Evolutionary conservation across 2,329 filamentous ascomycete species (phyloP).

Genomic region (Orbilia ellipsospora): DNA sequence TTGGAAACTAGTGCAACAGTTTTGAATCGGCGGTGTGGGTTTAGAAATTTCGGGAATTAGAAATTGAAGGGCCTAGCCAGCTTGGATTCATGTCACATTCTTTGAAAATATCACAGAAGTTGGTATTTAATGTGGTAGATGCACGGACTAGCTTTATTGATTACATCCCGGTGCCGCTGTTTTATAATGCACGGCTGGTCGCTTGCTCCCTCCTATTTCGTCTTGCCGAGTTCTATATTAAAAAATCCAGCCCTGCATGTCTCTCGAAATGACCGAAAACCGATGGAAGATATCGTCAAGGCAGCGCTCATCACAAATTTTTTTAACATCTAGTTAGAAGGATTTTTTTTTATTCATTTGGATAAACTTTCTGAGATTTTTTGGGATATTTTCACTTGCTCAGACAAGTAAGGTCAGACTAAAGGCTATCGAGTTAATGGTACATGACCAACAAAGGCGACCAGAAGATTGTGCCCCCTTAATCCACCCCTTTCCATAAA

Average conservation of each 20-base stretch:
- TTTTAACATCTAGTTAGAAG: neutral
- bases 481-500: slow-evolving; percentile 22
- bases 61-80: neutral
- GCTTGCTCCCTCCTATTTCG: neutral
- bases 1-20: slow-evolving; percentile 25
- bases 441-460: slow-evolving; percentile 48
- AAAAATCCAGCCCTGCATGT: slow-evolving; percentile 1
- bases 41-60: neutral
- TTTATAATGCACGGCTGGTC: neutral
- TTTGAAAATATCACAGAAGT: no score
- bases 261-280: slow-evolving; percentile 5
- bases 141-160: neutral
- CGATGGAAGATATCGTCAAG: neutral
- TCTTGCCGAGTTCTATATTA: slow-evolving; percentile 2
- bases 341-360: slow-evolving; percentile 20
- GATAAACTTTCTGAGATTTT: slow-evolving; percentile 42
- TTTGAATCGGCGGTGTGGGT: neutral
- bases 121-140: neutral
- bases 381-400: slow-evolving; percentile 34
- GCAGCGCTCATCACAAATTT: neutral
- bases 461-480: slow-evolving; percentile 26
- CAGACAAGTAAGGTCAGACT: slow-evolving; percentile 39
- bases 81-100: neutral
- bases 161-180: neutral
- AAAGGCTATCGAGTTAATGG: slow-evolving; percentile 39